phyloP scores from a whole-genome alignment of 352 stramenopile genomes.

The Phytophthora ohioensis region DNA sequence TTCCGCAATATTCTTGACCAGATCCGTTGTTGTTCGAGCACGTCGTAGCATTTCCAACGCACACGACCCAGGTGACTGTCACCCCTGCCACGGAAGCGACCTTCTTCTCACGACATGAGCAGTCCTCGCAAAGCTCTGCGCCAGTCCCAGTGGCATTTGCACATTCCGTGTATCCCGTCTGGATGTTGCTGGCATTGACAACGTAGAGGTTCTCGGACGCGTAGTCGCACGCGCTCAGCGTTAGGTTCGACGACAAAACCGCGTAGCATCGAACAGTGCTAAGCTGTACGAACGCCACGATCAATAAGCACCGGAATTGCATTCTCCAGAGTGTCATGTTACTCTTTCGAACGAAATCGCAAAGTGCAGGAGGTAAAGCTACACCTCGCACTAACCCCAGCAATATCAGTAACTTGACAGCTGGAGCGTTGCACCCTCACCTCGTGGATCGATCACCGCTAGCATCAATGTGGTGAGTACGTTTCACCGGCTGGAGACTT shows the following conservation, averaged over 20 bases:
- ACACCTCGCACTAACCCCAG: background rate
- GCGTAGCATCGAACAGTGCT: constrained; percentile 15
- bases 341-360: constrained; percentile 8
- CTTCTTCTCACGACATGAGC: constrained; percentile 55
- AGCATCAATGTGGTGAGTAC: constrained; percentile 30
- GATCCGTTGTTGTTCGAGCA: constrained; percentile 16
- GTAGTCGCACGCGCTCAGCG: constrained; percentile 34
- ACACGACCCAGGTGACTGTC: constrained; percentile 38
- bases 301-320: constrained; percentile 9
- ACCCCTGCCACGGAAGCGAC: constrained; percentile 23
- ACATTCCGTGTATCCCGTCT: constrained; percentile 47
- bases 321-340: constrained; percentile 19
- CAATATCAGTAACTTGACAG: constrained; percentile 24
- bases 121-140: constrained; percentile 29
- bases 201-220: constrained; percentile 43
- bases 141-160: constrained; percentile 17
- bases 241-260: constrained; percentile 15
- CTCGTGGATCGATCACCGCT: constrained; percentile 17
- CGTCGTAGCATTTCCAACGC: constrained; percentile 33
- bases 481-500: constrained; percentile 25
- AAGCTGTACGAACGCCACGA: constrained; percentile 18
- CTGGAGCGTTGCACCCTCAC: constrained; percentile 33
- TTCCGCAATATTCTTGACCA: constrained; percentile 26
- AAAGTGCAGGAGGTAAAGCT: constrained; percentile 22
- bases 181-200: constrained; percentile 35